Evolutionary conservation across 306 rosid genomes (phyloP), one percentile per base, ranked within the genome.

Genomic region (Trifolium dubium): DNA sequence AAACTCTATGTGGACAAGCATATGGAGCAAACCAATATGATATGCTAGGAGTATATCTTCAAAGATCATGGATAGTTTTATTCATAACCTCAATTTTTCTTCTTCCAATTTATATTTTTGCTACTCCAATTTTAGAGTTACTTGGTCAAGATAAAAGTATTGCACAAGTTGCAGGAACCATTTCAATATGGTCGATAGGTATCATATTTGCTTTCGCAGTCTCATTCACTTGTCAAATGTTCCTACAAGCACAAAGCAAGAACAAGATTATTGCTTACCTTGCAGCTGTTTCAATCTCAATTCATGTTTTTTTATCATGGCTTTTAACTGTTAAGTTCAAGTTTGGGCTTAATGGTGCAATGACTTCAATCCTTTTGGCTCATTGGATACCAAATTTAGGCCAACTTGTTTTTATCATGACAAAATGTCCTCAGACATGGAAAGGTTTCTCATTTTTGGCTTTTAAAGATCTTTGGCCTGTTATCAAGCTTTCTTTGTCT

Each of bases 1-100:
- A 77, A 75, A 87, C 88, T 11, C 82, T 87, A 2, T 87, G 90
- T 18, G 91, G 91, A 65, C 91, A 87, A 80, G 91, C 88, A 56
- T 87, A 71, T 43, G 91, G 91, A 4, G 88, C 84, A 34, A 72
- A 65, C 61, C 75, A 87, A 56, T 72, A 80, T 78, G 64, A 54
- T 64, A 77, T 77, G 80, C 70, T 87, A 85, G 91, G 91, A 39
- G 71, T 87, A 2, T 87, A 84, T 61, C 79, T 87, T 59, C 91
- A 87, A 64, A 66, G 87, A 30, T 87, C 91, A 35, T 87, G 91
- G 90, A 49, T 87, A 10, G 51, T 71, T 10, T 67, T 72, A 40
- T 64, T 11, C 11, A 3, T 43, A 3, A 61, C 85, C 0, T 69
- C 87, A 39, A 9, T 80, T 13, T 11, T 75, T 8, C 69, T 84